Evolutionary conservation across 2,329 filamentous ascomycete species (phyloP).

Genomic region (Stachybotrys elegans): DNA sequence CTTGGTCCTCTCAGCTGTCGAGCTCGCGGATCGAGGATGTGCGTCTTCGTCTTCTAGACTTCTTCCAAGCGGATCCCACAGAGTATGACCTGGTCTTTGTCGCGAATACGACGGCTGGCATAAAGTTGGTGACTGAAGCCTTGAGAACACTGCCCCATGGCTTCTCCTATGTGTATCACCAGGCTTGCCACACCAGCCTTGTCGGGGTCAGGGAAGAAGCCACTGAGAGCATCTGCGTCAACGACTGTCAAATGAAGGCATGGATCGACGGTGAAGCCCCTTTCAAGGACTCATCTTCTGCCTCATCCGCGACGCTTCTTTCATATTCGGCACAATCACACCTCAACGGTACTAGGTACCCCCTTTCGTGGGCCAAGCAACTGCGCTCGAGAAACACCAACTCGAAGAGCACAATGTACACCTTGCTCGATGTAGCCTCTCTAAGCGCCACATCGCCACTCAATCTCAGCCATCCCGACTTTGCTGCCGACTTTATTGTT

Average conservation of each 20-base stretch:
- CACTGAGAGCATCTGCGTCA: slow-evolving; percentile 58
- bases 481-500: slow-evolving; percentile 77
- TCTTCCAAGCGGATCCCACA: slow-evolving; percentile 76
- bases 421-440: slow-evolving; percentile 79
- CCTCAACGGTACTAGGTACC: slow-evolving; percentile 76
- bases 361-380: slow-evolving; percentile 60
- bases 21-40: slow-evolving; percentile 71
- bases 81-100: slow-evolving; percentile 88
- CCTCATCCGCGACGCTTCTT: slow-evolving; percentile 43
- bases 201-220: slow-evolving; percentile 77
- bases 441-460: slow-evolving; percentile 72
- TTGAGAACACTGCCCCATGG: slow-evolving; percentile 64
- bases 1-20: slow-evolving; percentile 72
- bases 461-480: slow-evolving; percentile 56
- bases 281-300: slow-evolving; percentile 17
- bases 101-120: slow-evolving; percentile 83
- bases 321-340: slow-evolving; percentile 91
- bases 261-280: slow-evolving; percentile 52
- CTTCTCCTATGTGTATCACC: slow-evolving; percentile 79
- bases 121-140: slow-evolving; percentile 80
- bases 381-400: slow-evolving; percentile 29
- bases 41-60: slow-evolving; percentile 63
- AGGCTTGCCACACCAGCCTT: slow-evolving; percentile 80
- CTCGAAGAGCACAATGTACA: slow-evolving; percentile 42
- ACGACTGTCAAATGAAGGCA: slow-evolving; percentile 54